Base-by-base conservation (phyloP, 805 yeast genomes). In the Schwanniomyces pseudopolymorphus region DNA sequence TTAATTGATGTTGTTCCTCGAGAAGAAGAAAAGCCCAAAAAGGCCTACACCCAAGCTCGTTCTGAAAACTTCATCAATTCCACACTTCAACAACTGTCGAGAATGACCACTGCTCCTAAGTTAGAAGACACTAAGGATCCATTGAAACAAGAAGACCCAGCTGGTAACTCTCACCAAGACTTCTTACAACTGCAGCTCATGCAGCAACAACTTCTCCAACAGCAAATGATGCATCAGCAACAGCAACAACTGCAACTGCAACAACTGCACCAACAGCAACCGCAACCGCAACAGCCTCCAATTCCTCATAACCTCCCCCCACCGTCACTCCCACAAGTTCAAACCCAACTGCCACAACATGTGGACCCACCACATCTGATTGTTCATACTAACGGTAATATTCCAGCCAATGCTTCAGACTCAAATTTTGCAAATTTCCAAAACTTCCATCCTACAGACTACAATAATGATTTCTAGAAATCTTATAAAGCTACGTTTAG, bases 1-100 rank as follows among this genome's bases (percentile, higher is more conserved):
- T 70, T 94, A 46, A 94, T 94, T 55, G 99, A 94, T 63, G 89
- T 94, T 24, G 97, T 92, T 4, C 98, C 99, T 5, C 74, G 97
- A 47, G 96, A 87, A 56, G 90, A 84, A 60, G 89, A 83, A 58
- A 81, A 76, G 64, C 80, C 80, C 4, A 79, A 77, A 50, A 72
- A 69, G 47, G 40, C 64, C 14, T 59, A 59, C 40, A 37, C 51
- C 7, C 63, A 53, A 46, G 37, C 60, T 10, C 49, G 66, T 37
- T 48, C 66, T 9, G 53, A 48, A 14, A 51, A 58, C 24, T 64
- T n/a, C 31, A 38, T 31, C 17, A 19, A 25, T 14, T 13, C 42
- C 19, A 33, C 31, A 9, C 35, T 19, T 11, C 40, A 25, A 24
- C 40, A 40, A n/a, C 45, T 21, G 24, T 4, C 45, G 2, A 20